These are phyloP conservation scores for Gyromitra esculenta DNA, from an alignment of 2,329 filamentous ascomycete genomes.

Conservation along the genomic window DNA sequence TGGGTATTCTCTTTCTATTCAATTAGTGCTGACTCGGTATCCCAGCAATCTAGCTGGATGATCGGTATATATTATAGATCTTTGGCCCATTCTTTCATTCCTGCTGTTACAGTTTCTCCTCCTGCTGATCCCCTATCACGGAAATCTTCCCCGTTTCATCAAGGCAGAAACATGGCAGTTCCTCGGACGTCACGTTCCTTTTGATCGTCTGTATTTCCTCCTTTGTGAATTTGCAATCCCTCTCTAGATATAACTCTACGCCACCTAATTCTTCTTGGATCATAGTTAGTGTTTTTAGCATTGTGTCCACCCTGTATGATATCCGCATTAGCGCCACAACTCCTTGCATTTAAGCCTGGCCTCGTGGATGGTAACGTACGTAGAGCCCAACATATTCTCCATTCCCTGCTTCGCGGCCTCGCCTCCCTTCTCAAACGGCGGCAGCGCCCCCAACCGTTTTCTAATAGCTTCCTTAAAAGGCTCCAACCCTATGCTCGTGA, in stretches of 20 bases:
- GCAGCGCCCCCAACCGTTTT: conserved; percentile 65
- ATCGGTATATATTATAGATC: background rate
- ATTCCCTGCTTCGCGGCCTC: conserved; percentile 62
- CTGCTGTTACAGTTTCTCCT: background rate
- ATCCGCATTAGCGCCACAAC: background rate
- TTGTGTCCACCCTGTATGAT: conserved; percentile 30
- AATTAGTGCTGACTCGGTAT: background rate
- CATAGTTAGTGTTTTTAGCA: conserved; percentile 35
- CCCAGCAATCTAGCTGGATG: background rate
- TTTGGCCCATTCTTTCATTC: background rate
- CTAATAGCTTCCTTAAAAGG: conserved; percentile 67
- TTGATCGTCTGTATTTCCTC: conserved; percentile 40
- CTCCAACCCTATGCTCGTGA: conserved; percentile 72
- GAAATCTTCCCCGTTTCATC: conserved; percentile 32
- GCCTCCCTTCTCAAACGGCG: conserved; percentile 64
- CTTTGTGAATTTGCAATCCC: conserved; percentile 43
- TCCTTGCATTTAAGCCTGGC: background rate
- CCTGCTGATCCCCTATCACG: background rate
- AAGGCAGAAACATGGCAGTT: conserved; percentile 23
- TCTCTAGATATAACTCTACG: conserved; percentile 33
- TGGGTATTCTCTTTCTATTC: background rate
- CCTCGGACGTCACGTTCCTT: conserved; percentile 38
- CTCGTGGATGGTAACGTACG: conserved; percentile 19
- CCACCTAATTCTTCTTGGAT: conserved; percentile 45
- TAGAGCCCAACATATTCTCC: conserved; percentile 65